Evolutionary conservation across 257 asterid species (phyloP).

Genomic region (Solanum virginianum): DNA sequence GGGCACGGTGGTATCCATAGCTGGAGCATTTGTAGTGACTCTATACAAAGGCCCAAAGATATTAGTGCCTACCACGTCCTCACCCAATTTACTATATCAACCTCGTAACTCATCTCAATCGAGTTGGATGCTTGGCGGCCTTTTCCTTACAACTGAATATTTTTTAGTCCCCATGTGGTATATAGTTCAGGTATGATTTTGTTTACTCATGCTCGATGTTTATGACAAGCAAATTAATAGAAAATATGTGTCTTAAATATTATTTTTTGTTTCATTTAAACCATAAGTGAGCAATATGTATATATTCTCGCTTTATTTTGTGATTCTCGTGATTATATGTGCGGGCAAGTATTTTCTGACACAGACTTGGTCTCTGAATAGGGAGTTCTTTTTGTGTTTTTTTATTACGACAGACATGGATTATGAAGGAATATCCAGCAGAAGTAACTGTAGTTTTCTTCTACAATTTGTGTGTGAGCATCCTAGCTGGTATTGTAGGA

Average conservation of each 20-base stretch:
- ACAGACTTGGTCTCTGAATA: background rate
- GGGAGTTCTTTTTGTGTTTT: background rate
- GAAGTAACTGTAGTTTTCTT: slow-evolving; percentile 41
- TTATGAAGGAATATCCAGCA: slow-evolving; percentile 65
- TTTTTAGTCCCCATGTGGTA: slow-evolving; percentile 82
- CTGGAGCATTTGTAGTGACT: slow-evolving; percentile 80
- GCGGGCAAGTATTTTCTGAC: background rate
- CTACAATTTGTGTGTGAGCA: slow-evolving; percentile 66
- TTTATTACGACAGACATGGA: slow-evolving; percentile 37
- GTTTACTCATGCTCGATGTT: background rate
- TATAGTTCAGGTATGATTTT: slow-evolving; percentile 53
- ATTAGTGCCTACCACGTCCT: slow-evolving; percentile 1
- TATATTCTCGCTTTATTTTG: background rate
- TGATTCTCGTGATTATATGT: background rate
- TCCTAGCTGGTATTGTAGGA: slow-evolving; percentile 60
- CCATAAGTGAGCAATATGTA: background rate
- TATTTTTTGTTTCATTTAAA: no score
- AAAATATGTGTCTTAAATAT: background rate
- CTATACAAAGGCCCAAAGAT: slow-evolving; percentile 70
- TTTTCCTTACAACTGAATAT: slow-evolving; percentile 60
- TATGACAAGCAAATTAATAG: background rate
- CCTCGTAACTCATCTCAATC: slow-evolving; percentile 24
- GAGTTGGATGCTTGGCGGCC: slow-evolving; percentile 65
- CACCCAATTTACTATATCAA: background rate
- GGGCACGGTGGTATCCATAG: slow-evolving; percentile 65